Evolutionary conservation across 176 grass and related monocot species (phyloP), one percentile per base, ranked within the genome.

Genomic region (Canna indica): DNA sequence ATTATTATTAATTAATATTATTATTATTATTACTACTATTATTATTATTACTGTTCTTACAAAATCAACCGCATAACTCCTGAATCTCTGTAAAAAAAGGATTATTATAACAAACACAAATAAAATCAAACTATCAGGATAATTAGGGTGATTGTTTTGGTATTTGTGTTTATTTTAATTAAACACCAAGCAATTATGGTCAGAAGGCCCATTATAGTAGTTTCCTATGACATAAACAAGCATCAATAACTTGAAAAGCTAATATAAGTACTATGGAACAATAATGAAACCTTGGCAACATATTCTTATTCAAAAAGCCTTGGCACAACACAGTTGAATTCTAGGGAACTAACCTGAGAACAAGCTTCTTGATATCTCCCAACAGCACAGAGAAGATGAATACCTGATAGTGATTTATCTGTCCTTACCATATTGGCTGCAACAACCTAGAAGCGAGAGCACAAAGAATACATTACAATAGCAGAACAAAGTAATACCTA

Each of bases 371-470:
- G 94, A 80, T 93, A 99, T 82, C 82, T 87, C 50, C 94, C 94
- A 60, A 99, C 94, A 60, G 94, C 94, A 99, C 89, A 99, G 2
- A 99, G 89, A 81, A 99, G 89, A 93, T 99, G 94, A 15, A 85
- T 99, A 62, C 94, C 89, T 68, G 84, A 92, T 17, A 99, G 77
- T 5, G 89, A 90, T 75, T 93, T 99, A 75, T 99, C 94, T 0
- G 89, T 90, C 79, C 89, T 93, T 77, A 99, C 94, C 94, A 97
- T 97, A 93, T 97, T 97, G 72, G 94, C 94, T 47, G 89, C 94
- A 78, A 97, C 86, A 82, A 97, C 94, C 94, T 93, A 80, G 62
- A 91, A 62, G 5, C 41, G 35, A 60, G 35, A 60, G 5, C 1
- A 59, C 9, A 73, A 38, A 26, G 58, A 47, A 69, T 38, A 44